Conservation (phyloP, 441 rosid genomes). For the Raphanus hybrid region DNA sequence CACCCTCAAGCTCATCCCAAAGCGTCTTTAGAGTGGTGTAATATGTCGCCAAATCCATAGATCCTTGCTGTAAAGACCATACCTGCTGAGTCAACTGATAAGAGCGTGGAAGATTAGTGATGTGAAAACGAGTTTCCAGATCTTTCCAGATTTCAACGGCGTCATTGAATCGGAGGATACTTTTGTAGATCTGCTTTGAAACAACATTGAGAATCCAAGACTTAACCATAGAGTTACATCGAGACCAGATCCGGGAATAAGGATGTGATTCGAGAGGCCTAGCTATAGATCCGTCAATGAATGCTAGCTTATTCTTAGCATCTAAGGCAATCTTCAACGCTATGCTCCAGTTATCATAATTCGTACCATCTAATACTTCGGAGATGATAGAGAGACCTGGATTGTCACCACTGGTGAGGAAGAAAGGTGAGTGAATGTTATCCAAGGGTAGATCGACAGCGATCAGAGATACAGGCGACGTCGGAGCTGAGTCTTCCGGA, state of each 20-base stretch:
- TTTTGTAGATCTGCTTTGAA: background rate
- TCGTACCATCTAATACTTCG: background rate
- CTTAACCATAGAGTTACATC: background rate
- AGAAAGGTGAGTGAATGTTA: background rate
- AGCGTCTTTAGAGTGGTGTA: background rate
- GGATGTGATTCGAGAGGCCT: background rate
- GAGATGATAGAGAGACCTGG: background rate
- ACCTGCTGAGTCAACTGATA: background rate
- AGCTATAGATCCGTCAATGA: background rate
- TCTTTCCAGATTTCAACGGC: background rate
- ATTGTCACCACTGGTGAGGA: background rate
- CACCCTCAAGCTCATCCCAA: no score
- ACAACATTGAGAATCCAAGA: background rate
- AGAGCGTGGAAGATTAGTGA: background rate
- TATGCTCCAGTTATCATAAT: background rate
- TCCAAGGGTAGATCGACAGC: background rate
- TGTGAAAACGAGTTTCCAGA: background rate
- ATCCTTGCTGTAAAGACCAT: background rate
- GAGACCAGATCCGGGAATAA: background rate
- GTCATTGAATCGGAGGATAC: background rate
- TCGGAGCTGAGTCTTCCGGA: background rate
- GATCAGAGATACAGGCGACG: background rate
- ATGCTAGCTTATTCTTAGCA: background rate
- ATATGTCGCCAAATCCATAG: background rate
- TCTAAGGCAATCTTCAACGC: background rate